Evolutionary conservation across 2,329 filamentous ascomycete species (phyloP), one percentile per base, ranked within the genome.

Genomic region (Colletotrichum navitas): DNA sequence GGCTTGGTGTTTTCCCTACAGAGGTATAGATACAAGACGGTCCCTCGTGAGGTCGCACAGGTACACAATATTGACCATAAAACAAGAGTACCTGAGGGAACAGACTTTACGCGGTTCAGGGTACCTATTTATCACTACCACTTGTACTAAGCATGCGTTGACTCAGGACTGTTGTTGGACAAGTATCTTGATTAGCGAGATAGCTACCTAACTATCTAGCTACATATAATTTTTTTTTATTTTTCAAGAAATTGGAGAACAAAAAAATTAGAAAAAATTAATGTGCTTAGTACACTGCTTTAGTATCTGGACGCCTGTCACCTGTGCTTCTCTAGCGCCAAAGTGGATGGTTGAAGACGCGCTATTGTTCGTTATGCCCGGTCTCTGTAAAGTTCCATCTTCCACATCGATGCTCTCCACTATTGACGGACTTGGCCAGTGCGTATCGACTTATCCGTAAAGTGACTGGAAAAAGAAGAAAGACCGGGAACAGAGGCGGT

Each of bases 391-490:
- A 45, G 10, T 24, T 45, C 36, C 36, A 39, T 60, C 39, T 24
- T n/a, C 52, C 52, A 52, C 3, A 12, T 18, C 52, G 45, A 61
- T 51, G 24, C 32, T 51, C 36, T 56, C 47, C 36, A 70, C 63
- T 66, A 24, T 47, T 54, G 63, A 58, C 45, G 64, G 29, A 29
- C 41, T 18, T 52, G 68, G 63, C 43, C 63, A 67, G 68, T 71
- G 68, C 68, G 47, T 14, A 52, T 54, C 26, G n/a, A 29, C 45
- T n/a, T 34, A n/a, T n/a, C n/a, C n/a, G n/a, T n/a, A 29, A 59
- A 63, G 68, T 43, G 68, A 64, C 58, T 68, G 58, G 68, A 49
- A 45, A 59, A 58, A 16, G 39, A 32, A 29, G 52, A 63, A 16
- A 49, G 24, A 26, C 26, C 14, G 16, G 41, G 29, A 59, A 63